Evolutionary conservation across 2,329 filamentous ascomycete species (phyloP), one percentile per base, ranked within the genome.

Genomic region (Pseudocercospora ulei): DNA sequence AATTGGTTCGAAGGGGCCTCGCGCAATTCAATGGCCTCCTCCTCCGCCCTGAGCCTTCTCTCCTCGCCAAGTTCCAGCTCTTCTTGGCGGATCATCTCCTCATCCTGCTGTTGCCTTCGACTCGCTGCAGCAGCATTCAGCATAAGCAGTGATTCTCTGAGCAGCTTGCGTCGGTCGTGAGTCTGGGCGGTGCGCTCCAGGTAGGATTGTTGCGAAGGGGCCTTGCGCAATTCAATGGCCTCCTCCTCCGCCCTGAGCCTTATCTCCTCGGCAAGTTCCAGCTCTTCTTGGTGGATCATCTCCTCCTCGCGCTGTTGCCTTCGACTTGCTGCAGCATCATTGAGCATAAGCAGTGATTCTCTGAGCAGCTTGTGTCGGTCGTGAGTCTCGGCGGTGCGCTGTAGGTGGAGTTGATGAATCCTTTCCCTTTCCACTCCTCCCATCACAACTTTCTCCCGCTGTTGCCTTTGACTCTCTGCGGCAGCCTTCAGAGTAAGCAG

Each of bases 221-320:
- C n/a, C n/a, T n/a, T n/a, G n/a, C n/a, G n/a, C n/a, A n/a, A n/a
- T n/a, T n/a, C n/a, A n/a, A n/a, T n/a, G n/a, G n/a, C n/a, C n/a
- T n/a, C n/a, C n/a, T n/a, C n/a, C n/a, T n/a, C n/a, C n/a, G n/a
- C n/a, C n/a, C n/a, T n/a, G n/a, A n/a, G n/a, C n/a, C n/a, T n/a
- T n/a, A n/a, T n/a, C n/a, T n/a, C n/a, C n/a, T n/a, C n/a, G n/a
- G n/a, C n/a, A n/a, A n/a, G n/a, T n/a, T n/a, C n/a, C n/a, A n/a
- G n/a, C n/a, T n/a, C n/a, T n/a, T n/a, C n/a, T n/a, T n/a, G n/a
- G n/a, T n/a, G n/a, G n/a, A n/a, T n/a, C n/a, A n/a, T n/a, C 28
- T 13, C 16, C 28, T 30, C 16, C 28, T 30, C 28, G 28, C 13
- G 13, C 19, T 30, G 28, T 16, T 30, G 28, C 16, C 28, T 13